These are phyloP conservation scores for Rhododendron simsii DNA, from an alignment of 148 eudicot species.

Conservation along the genomic window DNA sequence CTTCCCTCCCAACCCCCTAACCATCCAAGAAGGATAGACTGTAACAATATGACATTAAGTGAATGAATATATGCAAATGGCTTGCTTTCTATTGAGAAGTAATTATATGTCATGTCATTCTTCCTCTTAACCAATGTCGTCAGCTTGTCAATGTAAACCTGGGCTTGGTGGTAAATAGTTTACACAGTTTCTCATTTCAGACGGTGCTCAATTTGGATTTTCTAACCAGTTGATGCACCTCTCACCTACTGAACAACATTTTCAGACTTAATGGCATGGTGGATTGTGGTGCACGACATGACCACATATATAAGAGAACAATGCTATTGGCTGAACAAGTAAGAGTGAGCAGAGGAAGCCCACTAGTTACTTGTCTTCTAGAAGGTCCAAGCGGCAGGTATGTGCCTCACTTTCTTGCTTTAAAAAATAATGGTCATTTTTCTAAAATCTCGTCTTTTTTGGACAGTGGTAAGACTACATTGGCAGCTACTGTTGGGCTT, in stretches of 20 bases:
- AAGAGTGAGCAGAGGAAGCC: conserved; percentile 88
- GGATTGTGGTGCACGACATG: conserved; percentile 89
- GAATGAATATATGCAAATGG: not conserved
- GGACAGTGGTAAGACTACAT: conserved; percentile 88
- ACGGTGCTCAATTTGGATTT: not conserved
- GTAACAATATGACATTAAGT: not conserved
- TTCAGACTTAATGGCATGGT: conserved; percentile 89
- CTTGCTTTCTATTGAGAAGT: not conserved
- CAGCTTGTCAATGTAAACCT: not conserved
- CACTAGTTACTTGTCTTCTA: conserved; percentile 85
- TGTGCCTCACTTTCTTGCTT: conserved; percentile 3
- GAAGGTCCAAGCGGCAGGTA: conserved; percentile 98
- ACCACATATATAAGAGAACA: conserved; percentile 76
- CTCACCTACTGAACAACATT: conserved; percentile 3
- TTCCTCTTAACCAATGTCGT: not conserved
- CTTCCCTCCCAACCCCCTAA: not conserved
- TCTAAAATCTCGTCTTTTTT: conserved; percentile 9
- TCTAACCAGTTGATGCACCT: not conserved
- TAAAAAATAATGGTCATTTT: not conserved
- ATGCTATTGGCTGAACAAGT: conserved; percentile 94
- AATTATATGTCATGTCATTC: not conserved
- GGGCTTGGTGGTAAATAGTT: not conserved
- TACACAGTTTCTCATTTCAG: not conserved
- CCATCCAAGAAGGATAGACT: not conserved
- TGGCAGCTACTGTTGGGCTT: conserved; percentile 96